A percentile compares a stretch with the other conserved stretches of the same genome.
Conservation (phyloP, 2,329 filamentous ascomycete genomes). For the Aspergillus sp. region DNA sequence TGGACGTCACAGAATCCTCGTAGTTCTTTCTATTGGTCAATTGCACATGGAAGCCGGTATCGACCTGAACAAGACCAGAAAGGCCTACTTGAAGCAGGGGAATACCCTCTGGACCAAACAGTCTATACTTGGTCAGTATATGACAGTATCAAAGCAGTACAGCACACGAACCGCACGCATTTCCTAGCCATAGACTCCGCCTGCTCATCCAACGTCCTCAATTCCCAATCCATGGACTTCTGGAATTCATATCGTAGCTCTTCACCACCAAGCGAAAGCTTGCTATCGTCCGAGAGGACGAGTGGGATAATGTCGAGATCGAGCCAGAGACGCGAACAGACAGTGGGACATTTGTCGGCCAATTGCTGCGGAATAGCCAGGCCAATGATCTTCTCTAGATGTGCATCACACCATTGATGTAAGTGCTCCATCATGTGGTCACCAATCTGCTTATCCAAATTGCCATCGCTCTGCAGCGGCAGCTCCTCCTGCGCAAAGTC, state of each 20-base stretch:
- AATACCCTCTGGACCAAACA: slow-evolving; percentile 70
- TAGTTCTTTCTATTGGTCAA: slow-evolving; percentile 61
- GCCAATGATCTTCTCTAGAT: slow-evolving; percentile 73
- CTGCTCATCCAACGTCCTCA: slow-evolving; percentile 71
- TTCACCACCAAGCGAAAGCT: slow-evolving; percentile 12
- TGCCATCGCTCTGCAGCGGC: slow-evolving; percentile 42
- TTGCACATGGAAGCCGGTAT: slow-evolving; percentile 63
- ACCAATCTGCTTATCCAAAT: slow-evolving; percentile 49
- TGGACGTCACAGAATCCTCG: slow-evolving; percentile 57
- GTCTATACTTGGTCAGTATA: slow-evolving; percentile 43
- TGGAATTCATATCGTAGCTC: slow-evolving; percentile 26
- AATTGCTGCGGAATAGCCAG: slow-evolving; percentile 66
- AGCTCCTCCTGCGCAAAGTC: slow-evolving; percentile 69
- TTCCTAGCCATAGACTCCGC: slow-evolving; percentile 80
- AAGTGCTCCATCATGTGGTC: slow-evolving; percentile 61
- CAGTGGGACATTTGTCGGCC: slow-evolving; percentile 59
- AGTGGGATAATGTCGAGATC: slow-evolving; percentile 76
- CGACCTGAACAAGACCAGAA: slow-evolving; percentile 69
- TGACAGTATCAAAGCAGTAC: background rate
- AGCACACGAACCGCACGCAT: slow-evolving; percentile 61
- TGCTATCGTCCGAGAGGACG: slow-evolving; percentile 51
- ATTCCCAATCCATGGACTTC: slow-evolving; percentile 44
- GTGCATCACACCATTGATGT: slow-evolving; percentile 60
- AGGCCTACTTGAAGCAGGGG: slow-evolving; percentile 68
- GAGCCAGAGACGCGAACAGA: slow-evolving; percentile 72